These are phyloP conservation scores for Alternaria gansuensis DNA, from an alignment of 2,329 filamentous ascomycete genomes.

Conservation along the genomic window DNA sequence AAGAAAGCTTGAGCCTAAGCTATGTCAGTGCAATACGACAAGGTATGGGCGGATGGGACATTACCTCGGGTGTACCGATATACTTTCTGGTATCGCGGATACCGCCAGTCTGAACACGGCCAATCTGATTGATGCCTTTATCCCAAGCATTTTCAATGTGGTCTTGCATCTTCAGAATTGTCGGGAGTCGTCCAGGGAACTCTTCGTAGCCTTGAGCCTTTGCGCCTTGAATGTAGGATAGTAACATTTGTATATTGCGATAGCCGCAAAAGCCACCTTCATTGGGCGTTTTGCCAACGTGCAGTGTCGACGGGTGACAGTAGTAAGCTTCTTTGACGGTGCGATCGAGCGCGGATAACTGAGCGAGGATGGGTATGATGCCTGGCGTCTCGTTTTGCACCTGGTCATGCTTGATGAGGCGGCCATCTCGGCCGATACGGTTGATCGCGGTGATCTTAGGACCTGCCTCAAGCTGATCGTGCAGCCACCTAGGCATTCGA, in stretches of 20 bases:
- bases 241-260: slow-evolving; percentile 90
- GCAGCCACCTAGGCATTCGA: slow-evolving; percentile 56
- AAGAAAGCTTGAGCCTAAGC: slow-evolving; percentile 82
- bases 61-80: slow-evolving; percentile 89
- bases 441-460: slow-evolving; percentile 53
- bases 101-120: slow-evolving; percentile 82
- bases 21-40: slow-evolving; percentile 21
- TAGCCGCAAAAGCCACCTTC: slow-evolving; percentile 96
- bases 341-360: slow-evolving; percentile 66
- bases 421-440: slow-evolving; percentile 55
- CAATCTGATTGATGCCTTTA: slow-evolving; percentile 77
- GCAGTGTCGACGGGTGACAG: slow-evolving; percentile 77
- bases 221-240: slow-evolving; percentile 76
- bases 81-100: slow-evolving; percentile 91
- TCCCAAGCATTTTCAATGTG: slow-evolving; percentile 91
- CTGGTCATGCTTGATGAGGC: slow-evolving; percentile 52
- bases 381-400: slow-evolving; percentile 58
- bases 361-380: slow-evolving; percentile 57
- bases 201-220: slow-evolving; percentile 65
- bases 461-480: slow-evolving; percentile 53
- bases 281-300: slow-evolving; percentile 79
- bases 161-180: slow-evolving; percentile 84
- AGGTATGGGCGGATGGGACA: neutral
- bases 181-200: slow-evolving; percentile 71
- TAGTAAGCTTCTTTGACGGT: slow-evolving; percentile 76